A percentile compares a stretch with the other conserved stretches of the same genome.
Conservation (phyloP, 306 rosid species). For the Vigna unguiculata region DNA sequence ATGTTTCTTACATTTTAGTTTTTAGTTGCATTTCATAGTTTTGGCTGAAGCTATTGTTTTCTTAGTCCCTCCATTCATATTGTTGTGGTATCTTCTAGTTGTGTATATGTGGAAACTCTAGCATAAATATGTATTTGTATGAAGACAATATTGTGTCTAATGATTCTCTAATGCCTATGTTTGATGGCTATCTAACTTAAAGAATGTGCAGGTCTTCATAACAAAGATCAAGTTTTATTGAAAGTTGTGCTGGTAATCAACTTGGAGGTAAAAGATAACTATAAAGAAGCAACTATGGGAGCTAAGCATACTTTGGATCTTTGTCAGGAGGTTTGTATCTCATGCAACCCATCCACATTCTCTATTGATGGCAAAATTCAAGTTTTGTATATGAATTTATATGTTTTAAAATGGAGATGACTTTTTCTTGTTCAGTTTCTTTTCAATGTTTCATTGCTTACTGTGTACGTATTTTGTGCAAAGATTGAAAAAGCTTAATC, state of each 20-base stretch:
- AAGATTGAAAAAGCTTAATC: constrained; percentile 80
- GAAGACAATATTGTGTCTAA: constrained; percentile 16
- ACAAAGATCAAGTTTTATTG: constrained; percentile 70
- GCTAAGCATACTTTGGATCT: constrained; percentile 81
- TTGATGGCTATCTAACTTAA: constrained; percentile 35
- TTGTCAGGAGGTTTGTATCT: constrained; percentile 74
- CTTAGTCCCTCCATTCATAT: background rate
- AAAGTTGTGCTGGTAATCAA: constrained; percentile 80
- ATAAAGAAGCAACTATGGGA: constrained; percentile 92
- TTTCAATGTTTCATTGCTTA: constrained; percentile 12
- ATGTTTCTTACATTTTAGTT: background rate
- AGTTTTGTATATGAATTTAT: background rate
- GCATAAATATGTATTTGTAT: background rate
- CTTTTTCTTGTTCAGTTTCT: background rate
- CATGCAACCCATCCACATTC: background rate
- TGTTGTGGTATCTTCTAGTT: constrained; percentile 8
- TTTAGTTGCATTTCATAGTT: background rate
- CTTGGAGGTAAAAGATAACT: constrained; percentile 99
- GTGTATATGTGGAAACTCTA: constrained; percentile 16
- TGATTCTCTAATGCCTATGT: constrained; percentile 10
- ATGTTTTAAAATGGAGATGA: constrained; percentile 17
- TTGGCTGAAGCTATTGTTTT: constrained; percentile 10
- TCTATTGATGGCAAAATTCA: background rate
- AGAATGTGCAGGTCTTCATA: constrained; percentile 75
- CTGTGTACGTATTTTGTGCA: constrained; percentile 15